Conservation (phyloP, 1,139 yeast genomes). For the Dujonia santamariae region DNA sequence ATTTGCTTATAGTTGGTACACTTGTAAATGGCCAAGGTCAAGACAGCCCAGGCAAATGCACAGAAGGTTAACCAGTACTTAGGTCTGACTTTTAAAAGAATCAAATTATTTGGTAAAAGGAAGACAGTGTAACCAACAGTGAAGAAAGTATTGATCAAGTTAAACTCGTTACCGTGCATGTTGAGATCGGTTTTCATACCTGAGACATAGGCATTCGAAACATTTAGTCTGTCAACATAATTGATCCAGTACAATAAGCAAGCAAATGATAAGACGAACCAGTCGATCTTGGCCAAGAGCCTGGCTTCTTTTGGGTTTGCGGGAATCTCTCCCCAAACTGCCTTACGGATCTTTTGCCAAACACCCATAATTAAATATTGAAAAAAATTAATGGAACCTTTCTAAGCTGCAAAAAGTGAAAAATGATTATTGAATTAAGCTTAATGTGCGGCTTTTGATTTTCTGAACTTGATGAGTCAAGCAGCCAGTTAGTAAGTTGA, state of each 20-base stretch:
- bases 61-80: slow-evolving; percentile 54
- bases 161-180: slow-evolving; percentile 48
- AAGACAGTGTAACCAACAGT: slow-evolving; percentile 60
- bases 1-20: slow-evolving; percentile 42
- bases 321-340: slow-evolving; percentile 41
- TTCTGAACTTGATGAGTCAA: too few species aligned
- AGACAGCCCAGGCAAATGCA: slow-evolving; percentile 52
- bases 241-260: slow-evolving; percentile 55
- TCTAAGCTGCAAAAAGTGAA: background rate
- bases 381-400: background rate
- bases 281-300: slow-evolving; percentile 48
- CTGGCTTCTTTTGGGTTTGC: slow-evolving; percentile 34
- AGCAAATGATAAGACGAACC: slow-evolving; percentile 54
- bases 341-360: slow-evolving; percentile 1
- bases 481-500: background rate
- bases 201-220: slow-evolving; percentile 57
- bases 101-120: slow-evolving; percentile 54
- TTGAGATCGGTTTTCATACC: slow-evolving; percentile 56
- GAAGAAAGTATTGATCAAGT: slow-evolving; percentile 52
- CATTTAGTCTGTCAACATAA: slow-evolving; percentile 44
- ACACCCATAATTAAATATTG: slow-evolving; percentile 2
- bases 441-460: too few species aligned
- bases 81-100: slow-evolving; percentile 49
- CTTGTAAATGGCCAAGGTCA: slow-evolving; percentile 49
- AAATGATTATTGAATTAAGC: background rate